Evolutionary conservation across 345 rosid genomes (phyloP), one percentile per base, ranked within the genome.

Genomic region (Melaleuca quinquenervia): DNA sequence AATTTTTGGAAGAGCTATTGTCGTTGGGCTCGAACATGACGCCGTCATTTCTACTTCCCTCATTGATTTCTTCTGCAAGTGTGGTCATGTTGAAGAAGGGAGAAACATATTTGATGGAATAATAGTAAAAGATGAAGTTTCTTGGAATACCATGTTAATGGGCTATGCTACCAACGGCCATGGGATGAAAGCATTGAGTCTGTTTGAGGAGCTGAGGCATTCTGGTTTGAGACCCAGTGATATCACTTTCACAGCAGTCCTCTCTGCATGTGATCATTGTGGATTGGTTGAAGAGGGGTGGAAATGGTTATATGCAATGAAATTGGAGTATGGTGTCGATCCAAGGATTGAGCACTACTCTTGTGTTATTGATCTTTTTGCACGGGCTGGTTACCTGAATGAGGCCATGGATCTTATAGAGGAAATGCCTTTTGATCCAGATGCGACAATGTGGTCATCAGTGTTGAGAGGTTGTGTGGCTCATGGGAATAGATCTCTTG

Each of bases 61-160:
- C 50, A 89, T 96, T 82, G 98, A 96, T 91, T 92, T 94, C 80
- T 95, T 93, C 87, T 93, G 95, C 93, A 94, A 94, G 87, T 92
- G 94, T 85, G 96, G 96, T 86, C 90, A 86, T 74, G 87, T 91
- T 83, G 91, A 91, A 9, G 85, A 32, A 36, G 96, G 94, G 29
- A 90, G 92, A 86, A 95, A 91, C 85, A 70, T 94, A 53, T 96
- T 95, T 85, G 92, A 94, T 70, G 56, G 92, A 41, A 91, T 91
- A 92, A 87, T 84, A 4, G 93, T 91, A 84, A 85, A 94, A 11
- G 99, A 96, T 82, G 91, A 89, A 85, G 86, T 94, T 64, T 88
- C 98, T 44, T 96, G 99, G 98, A 96, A 94, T 87, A 89, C 98
- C 75, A 94, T 96, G 96, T 86, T 96, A 88, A 92, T 92, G 91